Evolutionary conservation across 2,329 filamentous ascomycete species (phyloP).

Genomic region (Neofusicoccum umdonicola): DNA sequence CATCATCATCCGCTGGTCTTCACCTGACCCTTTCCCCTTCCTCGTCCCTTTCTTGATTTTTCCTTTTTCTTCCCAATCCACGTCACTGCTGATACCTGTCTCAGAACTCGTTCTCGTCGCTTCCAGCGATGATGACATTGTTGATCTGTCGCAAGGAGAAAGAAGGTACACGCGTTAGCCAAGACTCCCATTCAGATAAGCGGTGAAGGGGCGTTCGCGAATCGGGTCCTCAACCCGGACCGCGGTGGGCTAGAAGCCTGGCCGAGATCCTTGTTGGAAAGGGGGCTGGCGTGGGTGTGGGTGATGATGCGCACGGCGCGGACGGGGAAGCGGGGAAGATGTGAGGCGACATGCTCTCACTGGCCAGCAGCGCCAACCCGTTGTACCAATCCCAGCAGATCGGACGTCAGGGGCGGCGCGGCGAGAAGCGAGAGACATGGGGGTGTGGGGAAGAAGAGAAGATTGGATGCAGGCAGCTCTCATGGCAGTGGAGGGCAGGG

Average conservation of each 20-base stretch:
- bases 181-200: slow-evolving; percentile 12
- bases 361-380: not conserved
- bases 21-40: not conserved
- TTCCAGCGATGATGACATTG: slow-evolving; percentile 89
- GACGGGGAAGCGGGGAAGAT: slow-evolving; percentile 12
- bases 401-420: slow-evolving; percentile 10
- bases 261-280: not conserved
- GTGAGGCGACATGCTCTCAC: not conserved
- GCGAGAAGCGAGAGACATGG: slow-evolving; percentile 13
- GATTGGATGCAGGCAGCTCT: not conserved
- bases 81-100: not conserved
- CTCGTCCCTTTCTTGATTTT: not conserved
- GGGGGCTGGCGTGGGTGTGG: not conserved
- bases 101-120: slow-evolving; percentile 85
- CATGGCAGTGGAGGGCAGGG: not conserved
- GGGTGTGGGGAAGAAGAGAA: not conserved
- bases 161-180: slow-evolving; percentile 5
- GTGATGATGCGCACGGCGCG: slow-evolving; percentile 4
- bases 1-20: not conserved
- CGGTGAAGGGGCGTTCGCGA: slow-evolving; percentile 13
- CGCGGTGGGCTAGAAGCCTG: not conserved
- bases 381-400: not conserved
- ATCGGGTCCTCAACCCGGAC: slow-evolving; percentile 6
- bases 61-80: not conserved
- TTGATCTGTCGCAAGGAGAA: slow-evolving; percentile 56